These are phyloP conservation scores for Circinella umbellata DNA, from an alignment of 371 early-diverging fungal genomes.

Conservation along the genomic window DNA sequence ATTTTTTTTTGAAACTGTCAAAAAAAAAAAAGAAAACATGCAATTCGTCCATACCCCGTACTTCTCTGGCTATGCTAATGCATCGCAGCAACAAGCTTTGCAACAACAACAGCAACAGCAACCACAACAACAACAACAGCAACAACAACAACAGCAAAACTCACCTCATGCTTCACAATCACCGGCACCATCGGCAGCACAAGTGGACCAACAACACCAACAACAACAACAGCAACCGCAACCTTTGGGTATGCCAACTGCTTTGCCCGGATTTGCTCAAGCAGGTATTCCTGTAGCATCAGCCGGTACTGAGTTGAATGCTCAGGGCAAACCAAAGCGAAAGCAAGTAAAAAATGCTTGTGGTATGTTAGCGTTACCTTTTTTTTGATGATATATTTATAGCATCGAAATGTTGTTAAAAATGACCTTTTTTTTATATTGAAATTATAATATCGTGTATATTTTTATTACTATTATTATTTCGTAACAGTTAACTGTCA, in stretches of 20 bases:
- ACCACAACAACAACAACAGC: constrained; percentile 24
- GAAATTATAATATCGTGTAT: neutral
- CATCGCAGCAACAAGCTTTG: constrained; percentile 25
- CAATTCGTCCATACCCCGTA: constrained; percentile 40
- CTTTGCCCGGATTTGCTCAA: constrained; percentile 7
- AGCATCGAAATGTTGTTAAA: no score
- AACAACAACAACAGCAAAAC: constrained; percentile 13
- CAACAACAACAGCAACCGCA: constrained; percentile 7
- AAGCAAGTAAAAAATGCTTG: constrained; percentile 87
- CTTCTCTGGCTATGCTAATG: constrained; percentile 33
- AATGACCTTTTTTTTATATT: no score
- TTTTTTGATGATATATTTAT: neutral
- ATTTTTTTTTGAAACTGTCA: neutral
- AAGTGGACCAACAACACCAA: constrained; percentile 18
- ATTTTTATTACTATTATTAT: neutral
- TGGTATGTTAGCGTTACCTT: constrained; percentile 44
- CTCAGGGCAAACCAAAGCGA: constrained; percentile 37
- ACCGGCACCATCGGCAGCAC: constrained; percentile 23
- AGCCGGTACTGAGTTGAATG: constrained; percentile 13
- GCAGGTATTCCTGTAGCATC: neutral
- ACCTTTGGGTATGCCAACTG: constrained; percentile 24
- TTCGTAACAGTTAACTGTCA: constrained; percentile 78
- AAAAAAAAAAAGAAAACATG: constrained; percentile 18
- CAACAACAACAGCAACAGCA: constrained; percentile 26
- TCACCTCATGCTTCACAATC: constrained; percentile 17